Evolutionary conservation across 1,284 basidiomycete species (phyloP).

Genomic region (Sanghuangporus sanghuang): DNA sequence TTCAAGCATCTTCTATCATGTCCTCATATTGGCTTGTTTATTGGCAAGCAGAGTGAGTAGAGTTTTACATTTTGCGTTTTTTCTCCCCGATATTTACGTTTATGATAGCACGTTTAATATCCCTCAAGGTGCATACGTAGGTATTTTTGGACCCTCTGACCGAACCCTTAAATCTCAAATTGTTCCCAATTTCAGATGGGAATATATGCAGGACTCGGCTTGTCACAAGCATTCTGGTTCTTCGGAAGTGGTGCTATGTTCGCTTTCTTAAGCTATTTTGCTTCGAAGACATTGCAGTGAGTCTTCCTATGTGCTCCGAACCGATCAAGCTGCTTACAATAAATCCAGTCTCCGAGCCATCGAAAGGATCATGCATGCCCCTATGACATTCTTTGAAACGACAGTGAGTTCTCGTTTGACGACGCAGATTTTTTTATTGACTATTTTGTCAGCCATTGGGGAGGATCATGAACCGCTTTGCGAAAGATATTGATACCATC

Average conservation of each 20-base stretch:
- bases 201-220: constrained; percentile 55
- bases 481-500: constrained; percentile 83
- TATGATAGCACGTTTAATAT: constrained; percentile 5
- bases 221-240: constrained; percentile 42
- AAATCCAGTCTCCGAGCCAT: constrained; percentile 42
- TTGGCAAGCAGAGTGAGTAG: constrained; percentile 54
- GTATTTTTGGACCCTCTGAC: constrained; percentile 19
- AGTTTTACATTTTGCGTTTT: background rate
- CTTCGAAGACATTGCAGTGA: constrained; percentile 39
- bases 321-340: background rate
- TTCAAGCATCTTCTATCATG: constrained; percentile 59
- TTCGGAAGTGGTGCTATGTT: constrained; percentile 54
- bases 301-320: constrained; percentile 2
- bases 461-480: constrained; percentile 83
- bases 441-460: constrained; percentile 60
- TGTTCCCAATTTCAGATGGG: constrained; percentile 58
- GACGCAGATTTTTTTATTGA: background rate
- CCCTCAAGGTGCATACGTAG: constrained; percentile 38
- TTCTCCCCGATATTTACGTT: background rate
- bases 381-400: constrained; percentile 88
- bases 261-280: constrained; percentile 52
- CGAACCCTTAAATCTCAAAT: constrained; percentile 44
- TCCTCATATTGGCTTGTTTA: constrained; percentile 72
- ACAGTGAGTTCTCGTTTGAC: constrained; percentile 40
- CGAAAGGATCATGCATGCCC: constrained; percentile 62